These are phyloP conservation scores for Paralagenidium karlingii DNA, from an alignment of 352 stramenopile species.

Conservation along the genomic window DNA sequence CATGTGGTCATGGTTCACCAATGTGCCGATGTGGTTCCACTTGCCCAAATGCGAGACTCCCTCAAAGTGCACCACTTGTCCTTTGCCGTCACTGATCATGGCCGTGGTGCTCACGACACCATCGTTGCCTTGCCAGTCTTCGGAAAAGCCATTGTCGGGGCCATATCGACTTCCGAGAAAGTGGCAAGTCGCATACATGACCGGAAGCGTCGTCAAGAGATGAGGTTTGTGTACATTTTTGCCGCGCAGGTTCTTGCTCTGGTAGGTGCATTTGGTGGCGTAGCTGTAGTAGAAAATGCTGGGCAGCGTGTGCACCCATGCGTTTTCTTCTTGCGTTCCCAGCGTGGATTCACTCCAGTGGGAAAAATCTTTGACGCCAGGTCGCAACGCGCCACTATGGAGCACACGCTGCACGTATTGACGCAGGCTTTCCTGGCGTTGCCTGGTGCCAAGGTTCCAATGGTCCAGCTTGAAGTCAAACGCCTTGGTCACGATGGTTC, in stretches of 20 bases:
- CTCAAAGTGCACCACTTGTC: too few species aligned
- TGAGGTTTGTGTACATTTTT: constrained; percentile 27
- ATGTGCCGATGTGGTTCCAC: too few species aligned
- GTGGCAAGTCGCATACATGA: constrained; percentile 11
- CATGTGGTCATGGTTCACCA: too few species aligned
- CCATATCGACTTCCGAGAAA: constrained; percentile 25
- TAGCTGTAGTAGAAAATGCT: constrained; percentile 55
- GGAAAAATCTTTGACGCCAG: constrained; percentile 19
- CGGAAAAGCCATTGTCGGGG: constrained; percentile 13
- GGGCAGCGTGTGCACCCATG: constrained; percentile 32
- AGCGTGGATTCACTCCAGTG: constrained; percentile 23
- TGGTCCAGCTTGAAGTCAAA: constrained; percentile 3
- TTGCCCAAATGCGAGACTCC: too few species aligned
- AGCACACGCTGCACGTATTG: constrained; percentile 24
- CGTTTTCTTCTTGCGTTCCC: constrained; percentile 33
- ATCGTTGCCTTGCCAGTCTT: constrained; percentile 29
- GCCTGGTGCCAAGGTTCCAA: constrained; percentile 4
- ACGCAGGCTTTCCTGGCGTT: constrained; percentile 9
- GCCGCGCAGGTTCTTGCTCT: constrained; percentile 13
- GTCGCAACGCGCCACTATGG: constrained; percentile 15
- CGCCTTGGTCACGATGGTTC: too few species aligned
- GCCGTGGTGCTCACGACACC: background rate
- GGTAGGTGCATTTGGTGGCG: constrained; percentile 23
- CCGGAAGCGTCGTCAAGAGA: constrained; percentile 26
- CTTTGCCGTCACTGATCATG: background rate